Percentiles rank a stretch among this genome's conserved stretches.
These are phyloP conservation scores for Ambrosiella beaveri DNA, from an alignment of 2,329 filamentous ascomycete genomes.

Conservation along the genomic window DNA sequence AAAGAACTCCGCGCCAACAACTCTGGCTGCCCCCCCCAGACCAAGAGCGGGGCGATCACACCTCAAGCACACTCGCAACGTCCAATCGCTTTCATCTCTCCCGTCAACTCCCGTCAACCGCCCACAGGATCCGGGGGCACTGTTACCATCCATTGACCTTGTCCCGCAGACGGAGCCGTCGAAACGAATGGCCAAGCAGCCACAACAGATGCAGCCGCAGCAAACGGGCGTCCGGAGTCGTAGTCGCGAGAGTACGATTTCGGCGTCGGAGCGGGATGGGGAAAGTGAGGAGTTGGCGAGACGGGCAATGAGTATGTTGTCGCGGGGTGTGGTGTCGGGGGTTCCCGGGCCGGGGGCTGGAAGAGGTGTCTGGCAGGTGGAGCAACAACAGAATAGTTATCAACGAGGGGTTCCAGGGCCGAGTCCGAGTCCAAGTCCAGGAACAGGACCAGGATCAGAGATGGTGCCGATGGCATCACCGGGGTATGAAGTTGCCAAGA, in stretches of 20 bases:
- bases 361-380: background rate
- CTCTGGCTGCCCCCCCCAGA: constrained; percentile 33
- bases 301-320: constrained; percentile 25
- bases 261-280: constrained; percentile 24
- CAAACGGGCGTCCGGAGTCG: constrained; percentile 25
- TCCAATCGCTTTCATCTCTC: constrained; percentile 71
- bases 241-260: constrained; percentile 75
- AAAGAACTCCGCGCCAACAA: constrained; percentile 52
- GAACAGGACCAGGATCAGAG: background rate
- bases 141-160: constrained; percentile 46
- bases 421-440: background rate
- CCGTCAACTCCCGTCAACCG: constrained; percentile 48
- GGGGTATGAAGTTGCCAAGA: background rate
- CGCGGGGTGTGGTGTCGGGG: constrained; percentile 23
- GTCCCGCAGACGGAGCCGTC: constrained; percentile 42
- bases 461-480: background rate
- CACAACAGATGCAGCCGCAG: constrained; percentile 17
- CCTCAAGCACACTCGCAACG: constrained; percentile 52
- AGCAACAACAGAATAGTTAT: background rate
- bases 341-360: background rate
- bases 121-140: constrained; percentile 30
- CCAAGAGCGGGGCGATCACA: constrained; percentile 16
- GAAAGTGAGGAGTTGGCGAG: constrained; percentile 36
- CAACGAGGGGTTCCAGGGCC: background rate
- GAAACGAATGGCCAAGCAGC: constrained; percentile 23